phyloP scores from a whole-genome alignment of 2,329 filamentous ascomycete species.

The Aspergillus pseudoviridinutans region DNA sequence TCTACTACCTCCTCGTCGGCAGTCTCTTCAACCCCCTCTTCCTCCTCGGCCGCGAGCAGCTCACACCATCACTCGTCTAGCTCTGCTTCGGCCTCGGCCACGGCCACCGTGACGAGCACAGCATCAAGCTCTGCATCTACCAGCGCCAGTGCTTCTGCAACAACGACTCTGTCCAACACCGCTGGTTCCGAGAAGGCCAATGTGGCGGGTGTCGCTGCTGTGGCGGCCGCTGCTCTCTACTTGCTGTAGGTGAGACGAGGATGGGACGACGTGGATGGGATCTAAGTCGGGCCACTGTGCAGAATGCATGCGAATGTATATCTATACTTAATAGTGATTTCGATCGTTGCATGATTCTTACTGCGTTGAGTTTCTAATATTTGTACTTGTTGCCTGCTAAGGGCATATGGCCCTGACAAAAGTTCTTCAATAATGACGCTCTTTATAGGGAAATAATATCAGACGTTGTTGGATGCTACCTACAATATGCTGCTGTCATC shows the following conservation, averaged over 20 bases:
- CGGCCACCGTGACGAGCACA: not conserved
- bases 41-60: not conserved
- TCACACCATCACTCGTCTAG: not conserved
- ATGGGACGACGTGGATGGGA: not conserved
- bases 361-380: not conserved
- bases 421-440: not conserved
- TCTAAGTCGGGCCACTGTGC: not conserved
- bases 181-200: conserved; percentile 18
- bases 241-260: conserved; percentile 16
- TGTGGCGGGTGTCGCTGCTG: conserved; percentile 22
- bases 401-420: not conserved
- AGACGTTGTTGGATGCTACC: not conserved
- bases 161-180: conserved; percentile 2
- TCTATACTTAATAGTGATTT: not conserved
- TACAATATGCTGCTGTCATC: not conserved
- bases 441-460: not conserved
- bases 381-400: not conserved
- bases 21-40: not conserved
- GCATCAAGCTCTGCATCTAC: not conserved
- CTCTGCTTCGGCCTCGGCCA: not conserved
- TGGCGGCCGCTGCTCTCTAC: conserved; percentile 23
- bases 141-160: not conserved
- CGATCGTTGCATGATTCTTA: not conserved
- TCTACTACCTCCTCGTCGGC: not conserved
- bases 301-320: not conserved